A percentile compares a stretch with the other conserved stretches of the same genome.
Conservation (phyloP, 2,329 filamentous ascomycete genomes). For the Paecilomyces fulvus region DNA sequence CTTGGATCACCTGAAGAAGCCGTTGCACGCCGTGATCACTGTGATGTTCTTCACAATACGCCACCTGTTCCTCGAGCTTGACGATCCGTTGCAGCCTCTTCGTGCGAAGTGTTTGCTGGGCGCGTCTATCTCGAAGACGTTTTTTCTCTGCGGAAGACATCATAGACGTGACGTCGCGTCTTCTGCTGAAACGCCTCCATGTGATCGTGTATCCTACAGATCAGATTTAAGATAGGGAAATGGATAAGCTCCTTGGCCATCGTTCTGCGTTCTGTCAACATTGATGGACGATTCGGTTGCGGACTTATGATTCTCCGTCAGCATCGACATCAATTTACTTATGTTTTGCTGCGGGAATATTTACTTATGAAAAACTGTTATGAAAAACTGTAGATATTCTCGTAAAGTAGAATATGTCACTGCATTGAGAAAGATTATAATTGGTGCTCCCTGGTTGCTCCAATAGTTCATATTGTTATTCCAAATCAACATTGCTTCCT, state of each 20-base stretch:
- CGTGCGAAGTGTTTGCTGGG: constrained; percentile 18
- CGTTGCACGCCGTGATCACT: constrained; percentile 9
- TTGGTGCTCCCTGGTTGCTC: neutral
- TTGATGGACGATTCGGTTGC: neutral
- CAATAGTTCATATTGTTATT: neutral
- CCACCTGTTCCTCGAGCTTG: constrained; percentile 14
- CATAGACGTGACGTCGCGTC: neutral
- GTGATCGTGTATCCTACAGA: neutral
- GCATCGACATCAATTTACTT: too few species aligned
- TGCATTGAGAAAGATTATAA: neutral
- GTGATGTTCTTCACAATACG: constrained; percentile 17
- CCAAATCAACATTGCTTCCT: neutral
- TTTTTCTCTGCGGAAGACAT: constrained; percentile 11
- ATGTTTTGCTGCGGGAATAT: too few species aligned
- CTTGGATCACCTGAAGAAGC: constrained; percentile 13
- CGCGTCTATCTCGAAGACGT: constrained; percentile 17
- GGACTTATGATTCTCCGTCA: neutral
- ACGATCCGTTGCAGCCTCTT: constrained; percentile 13
- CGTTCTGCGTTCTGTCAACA: neutral
- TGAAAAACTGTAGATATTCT: too few species aligned
- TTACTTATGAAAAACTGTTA: too few species aligned
- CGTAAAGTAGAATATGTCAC: too few species aligned
- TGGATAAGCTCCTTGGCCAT: neutral
- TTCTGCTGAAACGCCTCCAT: neutral
- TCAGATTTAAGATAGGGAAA: neutral